phyloP scores from a whole-genome alignment of 371 early-diverging fungal species.

The Mucor saturninus region DNA sequence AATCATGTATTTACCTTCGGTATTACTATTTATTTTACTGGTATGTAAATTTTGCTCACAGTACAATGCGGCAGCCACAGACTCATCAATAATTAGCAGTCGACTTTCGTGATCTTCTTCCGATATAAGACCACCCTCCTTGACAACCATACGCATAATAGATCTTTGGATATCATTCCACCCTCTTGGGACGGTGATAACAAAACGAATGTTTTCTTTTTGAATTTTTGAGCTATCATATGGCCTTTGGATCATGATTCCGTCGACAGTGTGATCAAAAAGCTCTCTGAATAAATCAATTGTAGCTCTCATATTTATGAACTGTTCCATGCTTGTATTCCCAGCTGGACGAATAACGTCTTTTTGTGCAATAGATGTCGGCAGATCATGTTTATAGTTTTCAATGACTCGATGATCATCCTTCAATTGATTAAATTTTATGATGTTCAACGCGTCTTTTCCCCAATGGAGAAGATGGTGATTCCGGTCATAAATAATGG shows the following conservation, averaged over 20 bases:
- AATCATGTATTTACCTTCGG: background rate
- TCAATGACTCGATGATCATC: background rate
- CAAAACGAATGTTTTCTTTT: conserved; percentile 10
- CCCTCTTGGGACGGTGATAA: conserved; percentile 49
- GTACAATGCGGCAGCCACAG: conserved; percentile 52
- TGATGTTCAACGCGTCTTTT: background rate
- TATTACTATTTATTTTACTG: background rate
- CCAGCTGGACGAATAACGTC: background rate
- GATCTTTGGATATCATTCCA: conserved; percentile 49
- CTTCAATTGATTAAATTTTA: background rate
- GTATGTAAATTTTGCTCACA: conserved; percentile 26
- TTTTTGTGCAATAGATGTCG: background rate
- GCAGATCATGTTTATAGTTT: background rate
- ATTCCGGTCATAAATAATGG: background rate
- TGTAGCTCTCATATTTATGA: conserved; percentile 4
- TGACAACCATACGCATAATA: conserved; percentile 45
- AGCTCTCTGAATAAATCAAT: conserved; percentile 13
- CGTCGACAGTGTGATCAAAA: conserved; percentile 3
- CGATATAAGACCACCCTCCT: conserved; percentile 41
- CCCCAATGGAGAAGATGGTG: background rate
- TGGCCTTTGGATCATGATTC: background rate
- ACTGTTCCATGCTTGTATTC: background rate
- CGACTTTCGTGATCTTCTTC: conserved; percentile 45
- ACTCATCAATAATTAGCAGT: conserved; percentile 48
- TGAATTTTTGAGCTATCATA: no score